Evolutionary conservation across 805 yeast genomes (phyloP), one percentile per base, ranked within the genome.

Genomic region (Candida boidinii): DNA sequence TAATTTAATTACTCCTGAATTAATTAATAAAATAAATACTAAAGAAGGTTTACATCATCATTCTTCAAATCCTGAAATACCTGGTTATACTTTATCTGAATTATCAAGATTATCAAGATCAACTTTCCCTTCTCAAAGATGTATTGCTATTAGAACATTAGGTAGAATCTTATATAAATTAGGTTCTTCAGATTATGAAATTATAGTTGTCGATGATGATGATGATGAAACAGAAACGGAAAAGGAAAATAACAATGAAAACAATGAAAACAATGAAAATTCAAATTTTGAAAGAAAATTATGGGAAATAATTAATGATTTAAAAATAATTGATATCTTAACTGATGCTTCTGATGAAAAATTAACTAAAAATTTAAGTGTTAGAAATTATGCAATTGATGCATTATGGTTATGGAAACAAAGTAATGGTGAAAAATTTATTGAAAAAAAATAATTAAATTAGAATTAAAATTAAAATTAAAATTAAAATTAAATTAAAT

Each of bases 41-140:
- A 23, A 39, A 9, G 62, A 75, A 20, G 98, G 95, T 0, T 67
- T 92, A 17, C 96, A 86, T 48, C 97, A 92, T 53, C 99, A 92
- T 55, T 70, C 96, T 0, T 85, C 80, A 9, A 76, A 80, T 30
- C 96, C 97, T 0, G 76, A 78, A 28, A 64, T 88, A 33, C 95
- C 97, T 0, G 99, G 99, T 0, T 92, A 92, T 54, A 88, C 96
- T 0, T 52, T 92, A 17, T 64, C 73, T 0, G 99, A 92, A 51
- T 64, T 92, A 32, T 79, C 81, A 1, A 92, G 81, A 44, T 66
- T 85, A 30, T 61, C 87, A 4, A 66, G 95, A 41, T 84, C 95
- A 2, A 73, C 80, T 2, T 73, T 80, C 35, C 75, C 94, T 1
- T 77, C 94, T 0, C 99, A 92, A 57, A 64, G 96, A 29, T 76